Evolutionary conservation across 768 basidiomycete species (phyloP).

Genomic region (Termitomyces sp.): DNA sequence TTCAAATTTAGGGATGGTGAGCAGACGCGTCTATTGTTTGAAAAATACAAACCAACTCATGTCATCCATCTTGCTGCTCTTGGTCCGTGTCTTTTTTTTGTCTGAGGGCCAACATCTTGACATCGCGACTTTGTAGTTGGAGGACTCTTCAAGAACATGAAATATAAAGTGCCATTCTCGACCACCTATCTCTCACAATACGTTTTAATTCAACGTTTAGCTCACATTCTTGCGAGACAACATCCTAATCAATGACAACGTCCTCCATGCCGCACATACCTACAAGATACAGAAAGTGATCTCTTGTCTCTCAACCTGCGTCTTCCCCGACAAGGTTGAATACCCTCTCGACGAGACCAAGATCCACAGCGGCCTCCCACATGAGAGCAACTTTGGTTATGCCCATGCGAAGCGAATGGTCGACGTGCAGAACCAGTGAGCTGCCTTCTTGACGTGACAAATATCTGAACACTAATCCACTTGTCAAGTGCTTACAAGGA

Average conservation of each 20-base stretch:
- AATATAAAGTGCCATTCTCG: slow-evolving; percentile 65
- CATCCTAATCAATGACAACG: slow-evolving; percentile 91
- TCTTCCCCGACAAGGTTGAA: slow-evolving; percentile 92
- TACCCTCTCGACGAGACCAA: slow-evolving; percentile 93
- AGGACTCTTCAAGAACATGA: slow-evolving; percentile 94
- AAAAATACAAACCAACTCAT: slow-evolving; percentile 91
- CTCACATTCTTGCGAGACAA: slow-evolving; percentile 93
- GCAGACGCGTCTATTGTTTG: slow-evolving; percentile 69
- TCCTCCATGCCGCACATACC: slow-evolving; percentile 71
- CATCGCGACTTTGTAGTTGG: slow-evolving; percentile 53
- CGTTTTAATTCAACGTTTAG: slow-evolving; percentile 26
- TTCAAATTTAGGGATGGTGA: slow-evolving; percentile 50
- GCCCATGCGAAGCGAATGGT: slow-evolving; percentile 95
- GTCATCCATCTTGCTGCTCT: slow-evolving; percentile 95
- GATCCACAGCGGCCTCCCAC: slow-evolving; percentile 89
- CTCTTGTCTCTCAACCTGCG: slow-evolving; percentile 95
- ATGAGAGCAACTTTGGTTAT: slow-evolving; percentile 94
- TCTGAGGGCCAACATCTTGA: background rate
- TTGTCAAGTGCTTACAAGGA: slow-evolving; percentile 86
- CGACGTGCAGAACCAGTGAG: slow-evolving; percentile 91
- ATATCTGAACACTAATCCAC: background rate
- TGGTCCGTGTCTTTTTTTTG: slow-evolving; percentile 40
- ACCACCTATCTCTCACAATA: background rate
- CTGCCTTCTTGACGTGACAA: background rate
- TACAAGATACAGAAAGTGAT: slow-evolving; percentile 71